phyloP scores from a whole-genome alignment of 345 rosid genomes.

The Salix caprea region DNA sequence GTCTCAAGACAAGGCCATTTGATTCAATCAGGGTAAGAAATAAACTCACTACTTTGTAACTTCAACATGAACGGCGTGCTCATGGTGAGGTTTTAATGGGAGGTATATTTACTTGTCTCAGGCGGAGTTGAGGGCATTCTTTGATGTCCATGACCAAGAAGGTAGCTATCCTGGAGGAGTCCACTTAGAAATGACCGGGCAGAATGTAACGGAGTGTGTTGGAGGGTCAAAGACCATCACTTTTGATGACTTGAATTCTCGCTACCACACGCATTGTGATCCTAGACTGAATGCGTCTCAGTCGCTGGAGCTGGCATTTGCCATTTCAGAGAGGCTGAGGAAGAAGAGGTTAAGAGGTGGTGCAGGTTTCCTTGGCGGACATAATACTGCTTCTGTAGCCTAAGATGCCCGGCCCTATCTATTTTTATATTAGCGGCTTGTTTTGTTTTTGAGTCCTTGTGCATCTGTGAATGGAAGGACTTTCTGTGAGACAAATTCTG shows the following conservation, averaged over 20 bases:
- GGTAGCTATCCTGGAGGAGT: slow-evolving; percentile 58
- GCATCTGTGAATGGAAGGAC: not conserved
- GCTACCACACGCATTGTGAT: slow-evolving; percentile 54
- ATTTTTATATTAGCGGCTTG: not conserved
- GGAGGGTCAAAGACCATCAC: slow-evolving; percentile 54
- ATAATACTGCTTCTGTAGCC: not conserved
- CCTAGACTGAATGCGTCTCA: slow-evolving; percentile 56
- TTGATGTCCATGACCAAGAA: slow-evolving; percentile 61
- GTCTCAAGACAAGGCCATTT: slow-evolving; percentile 57
- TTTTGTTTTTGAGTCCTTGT: not conserved
- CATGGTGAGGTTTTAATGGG: not conserved
- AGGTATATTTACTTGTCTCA: slow-evolving; percentile 4
- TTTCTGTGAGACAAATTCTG: not conserved
- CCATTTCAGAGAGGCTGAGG: slow-evolving; percentile 49
- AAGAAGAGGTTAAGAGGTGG: slow-evolving; percentile 20
- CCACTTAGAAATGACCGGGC: slow-evolving; percentile 58
- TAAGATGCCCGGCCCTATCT: not conserved
- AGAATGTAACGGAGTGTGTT: slow-evolving; percentile 57
- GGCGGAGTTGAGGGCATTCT: slow-evolving; percentile 58
- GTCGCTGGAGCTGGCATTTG: slow-evolving; percentile 54
- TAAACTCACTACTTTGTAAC: not conserved
- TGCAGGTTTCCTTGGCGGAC: slow-evolving; percentile 1
- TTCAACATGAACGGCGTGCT: not conserved
- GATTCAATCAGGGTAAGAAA: slow-evolving; percentile 43
- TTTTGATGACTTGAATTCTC: slow-evolving; percentile 50